Percentiles rank a stretch among this genome's conserved stretches.
phyloP scores from a whole-genome alignment of 257 asterid species.

The Nicotiana benthamiana region DNA sequence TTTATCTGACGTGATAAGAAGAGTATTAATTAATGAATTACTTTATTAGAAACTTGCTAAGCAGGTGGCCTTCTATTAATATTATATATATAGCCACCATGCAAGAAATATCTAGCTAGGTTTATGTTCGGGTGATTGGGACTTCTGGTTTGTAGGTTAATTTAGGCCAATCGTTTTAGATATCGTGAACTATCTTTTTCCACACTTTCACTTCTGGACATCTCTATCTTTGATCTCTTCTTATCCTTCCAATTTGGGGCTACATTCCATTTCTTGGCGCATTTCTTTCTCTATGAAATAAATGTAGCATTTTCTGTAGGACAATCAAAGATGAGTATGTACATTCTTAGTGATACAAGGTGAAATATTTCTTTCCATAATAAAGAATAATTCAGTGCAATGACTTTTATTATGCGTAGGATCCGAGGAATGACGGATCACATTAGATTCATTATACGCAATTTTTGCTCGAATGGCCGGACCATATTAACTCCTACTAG shows the following conservation, averaged over 20 bases:
- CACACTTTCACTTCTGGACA: not conserved
- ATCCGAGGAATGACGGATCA: no score
- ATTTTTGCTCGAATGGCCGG: no score
- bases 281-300: not conserved
- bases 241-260: not conserved
- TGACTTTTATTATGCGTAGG: no score
- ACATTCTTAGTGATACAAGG: not conserved
- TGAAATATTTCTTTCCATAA: not conserved
- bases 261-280: not conserved
- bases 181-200: not conserved
- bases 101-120: slow-evolving; percentile 8
- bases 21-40: not conserved
- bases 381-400: no score
- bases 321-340: not conserved
- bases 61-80: slow-evolving; percentile 14
- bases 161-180: not conserved
- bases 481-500: no score
- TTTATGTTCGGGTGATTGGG: slow-evolving; percentile 20
- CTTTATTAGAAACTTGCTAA: not conserved
- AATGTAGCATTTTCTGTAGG: not conserved
- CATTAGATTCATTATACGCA: no score
- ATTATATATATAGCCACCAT: slow-evolving; percentile 18
- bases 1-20: not conserved
- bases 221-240: not conserved
- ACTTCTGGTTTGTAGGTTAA: slow-evolving; percentile 16